Conservation (phyloP, 345 rosid species). For the Jatropha curcas region DNA sequence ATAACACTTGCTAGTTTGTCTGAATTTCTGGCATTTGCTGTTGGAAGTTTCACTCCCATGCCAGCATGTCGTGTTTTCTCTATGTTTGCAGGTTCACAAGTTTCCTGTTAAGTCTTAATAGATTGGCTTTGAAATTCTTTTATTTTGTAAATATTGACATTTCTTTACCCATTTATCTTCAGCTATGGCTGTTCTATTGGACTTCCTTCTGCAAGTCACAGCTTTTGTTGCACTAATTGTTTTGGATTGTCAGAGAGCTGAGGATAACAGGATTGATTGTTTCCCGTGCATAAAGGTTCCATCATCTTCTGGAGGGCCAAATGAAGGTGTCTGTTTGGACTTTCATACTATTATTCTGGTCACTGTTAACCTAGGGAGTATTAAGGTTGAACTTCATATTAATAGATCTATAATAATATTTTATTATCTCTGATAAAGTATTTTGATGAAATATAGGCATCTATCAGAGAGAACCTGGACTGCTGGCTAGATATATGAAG, state of each 20-base stretch:
- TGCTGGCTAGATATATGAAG: constrained; percentile 91
- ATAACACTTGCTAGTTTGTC: constrained; percentile 95
- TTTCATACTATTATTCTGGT: not conserved
- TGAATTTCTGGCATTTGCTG: constrained; percentile 91
- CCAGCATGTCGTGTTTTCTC: constrained; percentile 98
- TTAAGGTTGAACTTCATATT: not conserved
- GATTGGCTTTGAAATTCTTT: constrained; percentile 3
- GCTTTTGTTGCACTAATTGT: constrained; percentile 94
- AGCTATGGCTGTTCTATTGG: constrained; percentile 94
- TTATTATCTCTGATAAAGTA: not conserved
- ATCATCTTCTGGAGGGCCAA: constrained; percentile 45
- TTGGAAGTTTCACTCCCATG: constrained; percentile 94
- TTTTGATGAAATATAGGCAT: constrained; percentile 25
- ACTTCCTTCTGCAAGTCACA: constrained; percentile 93
- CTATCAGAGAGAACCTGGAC: constrained; percentile 37
- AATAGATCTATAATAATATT: constrained; percentile 6
- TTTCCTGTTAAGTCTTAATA: not conserved
- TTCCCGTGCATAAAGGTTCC: constrained; percentile 78
- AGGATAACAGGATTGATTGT: constrained; percentile 79
- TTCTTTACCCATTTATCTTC: constrained; percentile 30
- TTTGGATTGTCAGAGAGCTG: constrained; percentile 74
- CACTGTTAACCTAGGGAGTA: not conserved
- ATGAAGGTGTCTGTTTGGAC: constrained; percentile 52
- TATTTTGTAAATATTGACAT: not conserved
- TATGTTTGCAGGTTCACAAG: constrained; percentile 81